Conservation (phyloP, 169 alveolate genomes). For the Plasmodium relictum region DNA sequence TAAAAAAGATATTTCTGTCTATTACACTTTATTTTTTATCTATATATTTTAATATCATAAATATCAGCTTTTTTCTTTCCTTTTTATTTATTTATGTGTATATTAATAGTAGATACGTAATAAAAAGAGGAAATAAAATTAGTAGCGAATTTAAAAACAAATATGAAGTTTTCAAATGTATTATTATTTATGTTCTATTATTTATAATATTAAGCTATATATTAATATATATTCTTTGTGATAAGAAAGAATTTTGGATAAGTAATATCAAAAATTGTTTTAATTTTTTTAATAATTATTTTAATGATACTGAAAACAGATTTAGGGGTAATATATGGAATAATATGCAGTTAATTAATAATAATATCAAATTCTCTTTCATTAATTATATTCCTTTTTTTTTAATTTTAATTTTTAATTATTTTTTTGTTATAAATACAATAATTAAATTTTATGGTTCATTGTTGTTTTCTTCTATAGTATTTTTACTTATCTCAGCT, state of each 20-base stretch:
- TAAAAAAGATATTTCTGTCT: constrained; percentile 37
- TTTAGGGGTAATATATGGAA: not conserved
- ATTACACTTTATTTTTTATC: constrained; percentile 37
- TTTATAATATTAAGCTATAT: constrained; percentile 18
- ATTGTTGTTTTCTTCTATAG: constrained; percentile 34
- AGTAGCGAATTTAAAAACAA: constrained; percentile 25
- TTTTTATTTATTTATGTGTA: constrained; percentile 60
- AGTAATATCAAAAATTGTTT: constrained; percentile 1
- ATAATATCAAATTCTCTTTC: not conserved
- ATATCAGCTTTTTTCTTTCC: constrained; percentile 36
- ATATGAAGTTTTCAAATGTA: constrained; percentile 29
- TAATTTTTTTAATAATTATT: constrained; percentile 12
- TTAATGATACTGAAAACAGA: constrained; percentile 16
- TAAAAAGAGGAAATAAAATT: constrained; percentile 49
- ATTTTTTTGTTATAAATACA: constrained; percentile 31
- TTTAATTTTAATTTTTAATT: constrained; percentile 40
- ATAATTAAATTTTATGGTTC: constrained; percentile 53
- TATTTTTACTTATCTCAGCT: constrained; percentile 26
- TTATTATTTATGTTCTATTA: constrained; percentile 9
- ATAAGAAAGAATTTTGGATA: constrained; percentile 1
- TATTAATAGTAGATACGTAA: constrained; percentile 44
- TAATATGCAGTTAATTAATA: not conserved
- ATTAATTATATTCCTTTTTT: constrained; percentile 26
- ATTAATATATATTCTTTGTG: constrained; percentile 28
- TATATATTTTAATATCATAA: constrained; percentile 29